Base-by-base conservation (phyloP, 1,284 basidiomycete genomes). In the Hemileia vastatrix region DNA sequence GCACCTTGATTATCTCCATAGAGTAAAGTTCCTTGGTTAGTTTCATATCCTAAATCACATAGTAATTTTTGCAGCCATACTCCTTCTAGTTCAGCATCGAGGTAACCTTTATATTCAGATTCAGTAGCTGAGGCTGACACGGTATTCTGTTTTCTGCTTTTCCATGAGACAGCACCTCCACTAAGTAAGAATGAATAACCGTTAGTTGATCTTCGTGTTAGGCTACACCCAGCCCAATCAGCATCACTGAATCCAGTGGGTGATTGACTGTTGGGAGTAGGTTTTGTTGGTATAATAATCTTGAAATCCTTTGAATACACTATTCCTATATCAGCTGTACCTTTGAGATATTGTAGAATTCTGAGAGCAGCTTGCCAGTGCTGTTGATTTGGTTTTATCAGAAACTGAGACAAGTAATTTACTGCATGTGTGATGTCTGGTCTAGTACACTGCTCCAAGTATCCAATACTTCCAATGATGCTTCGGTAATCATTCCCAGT, bases 1-100 rank as follows among this genome's bases (percentile, higher is more conserved):
- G 77, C 70, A 0, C 75, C 70, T 6, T 70, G 58, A 65, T 81
- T 81, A 67, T 82, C 78, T 8, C 64, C 63, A 31, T 64, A 64
- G 9, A 81, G 57, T 0, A 62, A 59, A 0, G 71, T 70, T 0
- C 77, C 73, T 21, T 4, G 4, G 4, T 13, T 4, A 24, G 11
- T 4, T 24, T 27, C 4, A 24, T 23, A 24, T 19, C 23, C 6
- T 4, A 52, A 24, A 15, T 52, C 23, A 13, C 5, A 4, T 8
- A 52, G 50, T 6, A 52, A 6, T 8, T 52, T 31, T 6, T 24
- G 4, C 11, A 56, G 36, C 54, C 54, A 56, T 15, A 56, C 3
- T 3, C 24, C 31, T 27, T 56, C 54, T 27, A 44, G 54, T 18
- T 43, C 36, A 2, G 54, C 54, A 13, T 56, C 54, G 4, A 43